Conservation (phyloP, 1,284 basidiomycete genomes). For the Hemileia vastatrix region DNA sequence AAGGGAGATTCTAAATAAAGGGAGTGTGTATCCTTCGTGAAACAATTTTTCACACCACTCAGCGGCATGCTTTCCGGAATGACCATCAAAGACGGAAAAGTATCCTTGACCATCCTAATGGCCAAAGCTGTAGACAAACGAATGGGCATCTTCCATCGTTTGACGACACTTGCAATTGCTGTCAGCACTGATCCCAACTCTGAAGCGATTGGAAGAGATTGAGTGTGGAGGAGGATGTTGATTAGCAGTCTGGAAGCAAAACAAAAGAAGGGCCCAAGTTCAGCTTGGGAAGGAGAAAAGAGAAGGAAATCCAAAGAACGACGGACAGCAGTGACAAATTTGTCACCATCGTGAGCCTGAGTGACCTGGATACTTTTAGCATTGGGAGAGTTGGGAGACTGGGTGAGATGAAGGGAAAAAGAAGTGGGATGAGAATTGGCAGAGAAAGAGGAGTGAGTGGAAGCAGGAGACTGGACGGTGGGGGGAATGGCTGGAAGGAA, state of each 20-base stretch:
- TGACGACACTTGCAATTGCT: slow-evolving; percentile 68
- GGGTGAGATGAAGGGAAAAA: too few relatives aligned
- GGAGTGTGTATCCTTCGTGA: slow-evolving; percentile 59
- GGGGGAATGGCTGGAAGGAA: too few relatives aligned
- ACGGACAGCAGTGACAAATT: slow-evolving; percentile 21
- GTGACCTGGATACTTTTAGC: slow-evolving; percentile 21
- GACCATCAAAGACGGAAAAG: slow-evolving; percentile 96
- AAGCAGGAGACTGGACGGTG: too few relatives aligned
- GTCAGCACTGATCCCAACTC: slow-evolving; percentile 83
- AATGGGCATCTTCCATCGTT: slow-evolving; percentile 96
- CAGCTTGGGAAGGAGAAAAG: too few relatives aligned
- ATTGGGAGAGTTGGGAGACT: slow-evolving; percentile 7
- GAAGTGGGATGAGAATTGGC: too few relatives aligned
- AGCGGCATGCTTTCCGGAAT: slow-evolving; percentile 95
- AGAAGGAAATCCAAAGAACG: too few relatives aligned
- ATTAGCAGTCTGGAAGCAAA: slow-evolving; percentile 24
- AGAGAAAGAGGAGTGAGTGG: too few relatives aligned
- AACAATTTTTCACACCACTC: slow-evolving; percentile 98
- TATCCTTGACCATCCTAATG: slow-evolving; percentile 87
- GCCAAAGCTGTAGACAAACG: slow-evolving; percentile 87
- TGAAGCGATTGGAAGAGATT: slow-evolving; percentile 42
- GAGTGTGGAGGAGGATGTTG: slow-evolving; percentile 48
- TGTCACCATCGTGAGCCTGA: slow-evolving; percentile 9
- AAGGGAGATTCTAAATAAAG: neutral
- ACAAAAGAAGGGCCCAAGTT: too few relatives aligned